phyloP scores from a whole-genome alignment of 805 yeast species.

The Saturnispora hagleri region DNA sequence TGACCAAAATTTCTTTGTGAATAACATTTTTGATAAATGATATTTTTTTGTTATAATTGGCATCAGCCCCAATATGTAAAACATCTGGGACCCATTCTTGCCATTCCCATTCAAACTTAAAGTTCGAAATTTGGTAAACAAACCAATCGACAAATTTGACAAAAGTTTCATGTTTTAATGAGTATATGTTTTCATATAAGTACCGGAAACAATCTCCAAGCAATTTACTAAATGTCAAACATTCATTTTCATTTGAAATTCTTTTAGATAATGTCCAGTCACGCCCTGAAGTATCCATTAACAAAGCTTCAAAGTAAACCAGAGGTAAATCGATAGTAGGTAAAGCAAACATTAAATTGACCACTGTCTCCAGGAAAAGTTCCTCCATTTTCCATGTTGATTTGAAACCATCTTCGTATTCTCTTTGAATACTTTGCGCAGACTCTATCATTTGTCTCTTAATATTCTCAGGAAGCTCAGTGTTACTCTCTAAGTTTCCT shows the following conservation, averaged over 20 bases:
- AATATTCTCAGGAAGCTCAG: conserved; percentile 20
- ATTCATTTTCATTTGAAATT: conserved; percentile 19
- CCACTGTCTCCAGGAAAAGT: conserved; percentile 71
- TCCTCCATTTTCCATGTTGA: conserved; percentile 92
- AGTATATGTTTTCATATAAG: conserved; percentile 57
- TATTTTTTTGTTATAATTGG: conserved; percentile 60
- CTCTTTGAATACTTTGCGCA: conserved; percentile 31
- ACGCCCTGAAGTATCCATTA: conserved; percentile 80
- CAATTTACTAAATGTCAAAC: conserved; percentile 74
- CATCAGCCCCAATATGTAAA: conserved; percentile 34
- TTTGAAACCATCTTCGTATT: conserved; percentile 29
- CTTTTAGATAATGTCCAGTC: conserved; percentile 43
- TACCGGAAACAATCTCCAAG: conserved; percentile 87
- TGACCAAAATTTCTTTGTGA: conserved; percentile 72
- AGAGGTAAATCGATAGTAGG: conserved; percentile 58
- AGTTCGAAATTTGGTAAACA: conserved; percentile 85
- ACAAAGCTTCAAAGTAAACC: conserved; percentile 74
- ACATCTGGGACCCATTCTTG: conserved; percentile 71
- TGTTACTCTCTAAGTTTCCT: conserved; percentile 21
- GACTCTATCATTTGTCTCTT: conserved; percentile 23
- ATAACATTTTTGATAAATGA: conserved; percentile 71
- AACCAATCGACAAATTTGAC: conserved; percentile 82
- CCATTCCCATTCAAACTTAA: conserved; percentile 97
- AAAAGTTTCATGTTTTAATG: conserved; percentile 68
- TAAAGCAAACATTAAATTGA: conserved; percentile 67